Percentiles rank a stretch among this genome's conserved stretches.
Evolutionary conservation across 352 stramenopile genomes (phyloP).

Genomic region (Phytopythium helicoides): DNA sequence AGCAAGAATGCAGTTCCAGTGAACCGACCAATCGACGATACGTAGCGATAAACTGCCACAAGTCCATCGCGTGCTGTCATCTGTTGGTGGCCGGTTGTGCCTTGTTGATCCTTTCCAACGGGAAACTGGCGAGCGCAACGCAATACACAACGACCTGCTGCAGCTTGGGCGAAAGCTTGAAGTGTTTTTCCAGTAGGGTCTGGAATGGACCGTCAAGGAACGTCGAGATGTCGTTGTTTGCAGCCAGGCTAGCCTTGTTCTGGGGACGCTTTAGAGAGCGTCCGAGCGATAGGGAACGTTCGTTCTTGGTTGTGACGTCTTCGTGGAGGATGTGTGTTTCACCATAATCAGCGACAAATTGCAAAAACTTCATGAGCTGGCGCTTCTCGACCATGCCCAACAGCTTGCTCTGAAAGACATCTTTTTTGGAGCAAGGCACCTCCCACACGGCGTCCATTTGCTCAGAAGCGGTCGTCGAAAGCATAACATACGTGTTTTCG

Average conservation of each 20-base stretch:
- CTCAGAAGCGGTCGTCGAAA: constrained; percentile 9
- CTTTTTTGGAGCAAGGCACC: constrained; percentile 89
- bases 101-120: constrained; percentile 19
- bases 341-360: constrained; percentile 86
- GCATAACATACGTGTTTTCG: constrained; percentile 78
- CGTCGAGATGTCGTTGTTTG: constrained; percentile 21
- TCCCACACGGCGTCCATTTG: constrained; percentile 48
- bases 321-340: constrained; percentile 68
- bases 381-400: constrained; percentile 87
- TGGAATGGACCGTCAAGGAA: constrained; percentile 67
- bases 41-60: constrained; percentile 51
- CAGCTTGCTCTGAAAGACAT: constrained; percentile 87
- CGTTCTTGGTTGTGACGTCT: constrained; percentile 84
- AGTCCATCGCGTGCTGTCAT: constrained; percentile 51
- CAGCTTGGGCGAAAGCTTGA: constrained; percentile 74
- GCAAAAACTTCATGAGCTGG: constrained; percentile 90
- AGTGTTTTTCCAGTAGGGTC: constrained; percentile 63
- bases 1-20: constrained; percentile 81
- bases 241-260: constrained; percentile 73
- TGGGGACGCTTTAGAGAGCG: constrained; percentile 82
- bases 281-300: constrained; percentile 71
- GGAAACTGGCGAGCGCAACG: constrained; percentile 71
- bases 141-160: constrained; percentile 86
- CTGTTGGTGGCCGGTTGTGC: constrained; percentile 13
- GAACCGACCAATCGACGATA: constrained; percentile 84